These are phyloP conservation scores for Thalassiosira profunda DNA, from an alignment of 108 stramenopile species.

Conservation along the genomic window DNA sequence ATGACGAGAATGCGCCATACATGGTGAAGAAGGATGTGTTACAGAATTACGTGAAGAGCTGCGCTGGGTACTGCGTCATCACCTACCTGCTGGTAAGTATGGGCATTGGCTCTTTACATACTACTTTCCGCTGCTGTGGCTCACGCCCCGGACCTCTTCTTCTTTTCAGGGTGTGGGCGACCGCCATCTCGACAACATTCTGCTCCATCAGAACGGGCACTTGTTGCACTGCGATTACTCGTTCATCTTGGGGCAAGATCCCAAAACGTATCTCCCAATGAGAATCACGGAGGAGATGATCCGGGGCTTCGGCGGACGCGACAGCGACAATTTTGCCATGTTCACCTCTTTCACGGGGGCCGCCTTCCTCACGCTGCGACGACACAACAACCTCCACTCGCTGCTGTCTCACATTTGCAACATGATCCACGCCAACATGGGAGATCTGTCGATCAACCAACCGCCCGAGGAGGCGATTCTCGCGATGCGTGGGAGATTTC, in stretches of 20 bases:
- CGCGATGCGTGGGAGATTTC: slow-evolving; percentile 72
- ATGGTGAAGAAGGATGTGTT: slow-evolving; percentile 78
- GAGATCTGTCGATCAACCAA: slow-evolving; percentile 63
- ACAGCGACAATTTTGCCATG: slow-evolving; percentile 83
- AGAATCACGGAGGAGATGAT: slow-evolving; percentile 92
- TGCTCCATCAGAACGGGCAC: slow-evolving; percentile 83
- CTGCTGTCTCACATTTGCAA: slow-evolving; percentile 71
- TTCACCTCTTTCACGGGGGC: slow-evolving; percentile 85
- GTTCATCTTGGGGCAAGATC: slow-evolving; percentile 89
- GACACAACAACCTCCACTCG: slow-evolving; percentile 75
- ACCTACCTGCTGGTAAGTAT: slow-evolving; percentile 91
- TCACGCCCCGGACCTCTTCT: neutral
- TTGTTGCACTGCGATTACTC: slow-evolving; percentile 91
- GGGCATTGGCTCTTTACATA: too few species aligned
- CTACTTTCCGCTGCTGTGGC: too few species aligned
- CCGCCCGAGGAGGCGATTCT: slow-evolving; percentile 62
- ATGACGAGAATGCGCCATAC: slow-evolving; percentile 71
- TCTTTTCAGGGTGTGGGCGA: slow-evolving; percentile 77
- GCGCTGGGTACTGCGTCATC: slow-evolving; percentile 98
- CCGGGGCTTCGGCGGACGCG: slow-evolving; percentile 83
- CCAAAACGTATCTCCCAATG: slow-evolving; percentile 88
- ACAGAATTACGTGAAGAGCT: slow-evolving; percentile 94
- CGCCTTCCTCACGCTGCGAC: slow-evolving; percentile 80
- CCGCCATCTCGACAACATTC: slow-evolving; percentile 88
- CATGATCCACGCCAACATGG: slow-evolving; percentile 62